Percentiles rank a stretch among this genome's conserved stretches.
These are phyloP conservation scores for Ganoderma lucidum DNA, from an alignment of 1,284 basidiomycete genomes.

Conservation along the genomic window DNA sequence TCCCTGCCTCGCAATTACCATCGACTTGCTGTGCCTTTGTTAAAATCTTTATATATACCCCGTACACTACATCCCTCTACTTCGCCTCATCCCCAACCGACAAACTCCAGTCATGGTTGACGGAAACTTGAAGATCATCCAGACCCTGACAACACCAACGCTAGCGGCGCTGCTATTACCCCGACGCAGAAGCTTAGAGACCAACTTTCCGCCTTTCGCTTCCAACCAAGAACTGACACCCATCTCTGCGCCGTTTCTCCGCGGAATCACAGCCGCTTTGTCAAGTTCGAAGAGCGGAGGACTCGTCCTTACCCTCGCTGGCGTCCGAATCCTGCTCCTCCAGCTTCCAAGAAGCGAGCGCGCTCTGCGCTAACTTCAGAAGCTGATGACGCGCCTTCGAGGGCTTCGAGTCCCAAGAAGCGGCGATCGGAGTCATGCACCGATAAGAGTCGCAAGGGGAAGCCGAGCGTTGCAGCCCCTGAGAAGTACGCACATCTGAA, in stretches of 20 bases:
- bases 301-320: conserved; percentile 16
- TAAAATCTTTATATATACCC: not conserved
- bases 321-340: not conserved
- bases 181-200: conserved; percentile 25
- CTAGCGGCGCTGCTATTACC: not conserved
- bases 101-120: not conserved
- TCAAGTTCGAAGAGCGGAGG: conserved; percentile 20
- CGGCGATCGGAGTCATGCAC: not conserved
- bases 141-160: not conserved
- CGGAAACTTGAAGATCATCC: not conserved
- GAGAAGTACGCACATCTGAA: conserved; percentile 46
- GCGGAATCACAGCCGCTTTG: not conserved
- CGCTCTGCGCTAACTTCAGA: not conserved
- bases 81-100: not conserved
- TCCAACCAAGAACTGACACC: conserved; percentile 16
- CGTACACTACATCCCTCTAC: not conserved
- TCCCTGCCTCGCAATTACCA: too few species aligned
- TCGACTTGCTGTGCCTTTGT: not conserved
- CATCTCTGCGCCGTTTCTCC: conserved; percentile 22
- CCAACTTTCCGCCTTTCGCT: conserved; percentile 21
- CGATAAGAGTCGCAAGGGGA: conserved; percentile 17
- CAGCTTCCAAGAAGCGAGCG: conserved; percentile 17
- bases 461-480: conserved; percentile 41
- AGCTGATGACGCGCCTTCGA: not conserved
- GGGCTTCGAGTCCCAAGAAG: conserved; percentile 11